phyloP scores from a whole-genome alignment of 139 green algal species.

The Zygnema cylindricum region DNA sequence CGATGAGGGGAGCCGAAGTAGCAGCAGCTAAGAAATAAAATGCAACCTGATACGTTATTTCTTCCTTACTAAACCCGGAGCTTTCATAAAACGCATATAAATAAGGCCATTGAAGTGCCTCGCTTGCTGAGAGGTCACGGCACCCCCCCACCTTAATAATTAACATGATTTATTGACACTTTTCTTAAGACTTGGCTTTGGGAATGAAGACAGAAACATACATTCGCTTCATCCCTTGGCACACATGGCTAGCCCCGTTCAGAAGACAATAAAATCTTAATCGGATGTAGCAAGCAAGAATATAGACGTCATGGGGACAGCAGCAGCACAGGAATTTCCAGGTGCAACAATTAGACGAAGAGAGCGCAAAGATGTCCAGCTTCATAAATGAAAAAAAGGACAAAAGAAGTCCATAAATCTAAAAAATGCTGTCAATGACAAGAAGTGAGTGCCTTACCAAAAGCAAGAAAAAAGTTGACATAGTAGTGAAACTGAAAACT shows the following conservation, averaged over 20 bases:
- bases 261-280: background rate
- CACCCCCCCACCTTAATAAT: too few species aligned
- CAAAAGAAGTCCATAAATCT: too few species aligned
- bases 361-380: background rate
- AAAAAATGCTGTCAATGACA: background rate
- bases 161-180: background rate
- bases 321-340: background rate
- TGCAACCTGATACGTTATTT: background rate
- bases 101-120: background rate
- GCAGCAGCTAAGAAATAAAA: background rate
- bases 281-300: background rate
- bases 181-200: too few species aligned
- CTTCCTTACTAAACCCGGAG: background rate
- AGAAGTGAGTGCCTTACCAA: background rate
- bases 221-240: background rate
- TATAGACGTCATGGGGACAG: too few species aligned
- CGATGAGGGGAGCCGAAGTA: background rate
- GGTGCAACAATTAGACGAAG: background rate
- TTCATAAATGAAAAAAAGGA: background rate
- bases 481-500: background rate
- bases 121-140: background rate
- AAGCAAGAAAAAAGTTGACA: background rate
- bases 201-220: too few species aligned
- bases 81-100: background rate
- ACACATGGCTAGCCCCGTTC: background rate